A percentile compares a stretch with the other conserved stretches of the same genome.
Evolutionary conservation across 2,329 filamentous ascomycete genomes (phyloP).

Genomic region (Microdochium bolleyi): DNA sequence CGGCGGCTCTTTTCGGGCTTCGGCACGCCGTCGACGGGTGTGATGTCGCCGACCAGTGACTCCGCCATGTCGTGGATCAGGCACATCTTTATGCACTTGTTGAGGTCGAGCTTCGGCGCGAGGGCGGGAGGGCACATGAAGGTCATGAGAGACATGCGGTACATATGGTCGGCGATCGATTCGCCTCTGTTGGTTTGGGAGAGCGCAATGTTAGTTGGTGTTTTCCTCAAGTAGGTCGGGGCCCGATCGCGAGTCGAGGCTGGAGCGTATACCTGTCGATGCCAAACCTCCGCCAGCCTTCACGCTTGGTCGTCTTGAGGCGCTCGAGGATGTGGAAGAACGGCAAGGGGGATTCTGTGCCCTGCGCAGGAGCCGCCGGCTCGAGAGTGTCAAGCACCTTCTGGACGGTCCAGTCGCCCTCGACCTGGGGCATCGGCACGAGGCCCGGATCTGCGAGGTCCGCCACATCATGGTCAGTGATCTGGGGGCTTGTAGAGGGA

Average conservation of each 20-base stretch:
- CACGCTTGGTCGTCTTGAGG: conserved; percentile 91
- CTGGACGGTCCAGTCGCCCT: conserved; percentile 45
- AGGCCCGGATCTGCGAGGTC: conserved; percentile 21
- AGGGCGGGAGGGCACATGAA: conserved; percentile 80
- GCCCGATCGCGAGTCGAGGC: background rate
- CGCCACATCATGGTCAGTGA: background rate
- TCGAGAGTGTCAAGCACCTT: conserved; percentile 60
- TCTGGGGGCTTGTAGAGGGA: background rate
- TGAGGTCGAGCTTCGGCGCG: conserved; percentile 63
- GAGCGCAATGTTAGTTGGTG: background rate
- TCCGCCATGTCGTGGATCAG: conserved; percentile 98
- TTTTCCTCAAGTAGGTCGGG: background rate
- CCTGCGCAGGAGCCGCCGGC: conserved; percentile 46
- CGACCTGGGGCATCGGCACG: conserved; percentile 28
- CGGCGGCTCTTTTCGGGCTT: conserved; percentile 86
- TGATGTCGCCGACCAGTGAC: conserved; percentile 90
- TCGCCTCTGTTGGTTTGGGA: conserved; percentile 50
- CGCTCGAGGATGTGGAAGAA: conserved; percentile 95
- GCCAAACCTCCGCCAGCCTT: conserved; percentile 88
- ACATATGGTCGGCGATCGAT: conserved; percentile 98
- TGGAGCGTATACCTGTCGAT: conserved; percentile 45
- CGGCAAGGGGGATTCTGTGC: conserved; percentile 66
- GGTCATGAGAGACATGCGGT: conserved; percentile 95
- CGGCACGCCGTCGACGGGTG: conserved; percentile 75
- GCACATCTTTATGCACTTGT: conserved; percentile 88